phyloP scores from a whole-genome alignment of 768 basidiomycete genomes.

The Podaxis sp. region DNA sequence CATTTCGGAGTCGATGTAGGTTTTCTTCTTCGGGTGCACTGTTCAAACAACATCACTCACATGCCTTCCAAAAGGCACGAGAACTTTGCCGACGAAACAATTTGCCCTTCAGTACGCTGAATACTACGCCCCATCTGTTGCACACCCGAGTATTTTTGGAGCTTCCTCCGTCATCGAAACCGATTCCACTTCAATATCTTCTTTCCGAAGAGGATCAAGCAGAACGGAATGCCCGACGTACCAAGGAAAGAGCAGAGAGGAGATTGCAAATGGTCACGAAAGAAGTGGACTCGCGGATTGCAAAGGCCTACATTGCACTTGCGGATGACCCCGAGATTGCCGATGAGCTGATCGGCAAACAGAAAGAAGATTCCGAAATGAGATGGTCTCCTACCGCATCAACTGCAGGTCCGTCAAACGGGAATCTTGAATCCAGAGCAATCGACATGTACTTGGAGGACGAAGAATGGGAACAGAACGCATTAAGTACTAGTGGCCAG shows the following conservation, averaged over 20 bases:
- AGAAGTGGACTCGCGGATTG: conserved; percentile 63
- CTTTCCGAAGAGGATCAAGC: conserved; percentile 23
- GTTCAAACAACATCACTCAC: conserved; percentile 2
- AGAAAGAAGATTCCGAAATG: conserved; percentile 20
- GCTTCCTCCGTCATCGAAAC: conserved; percentile 43
- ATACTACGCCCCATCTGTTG: conserved; percentile 68
- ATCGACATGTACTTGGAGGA: conserved; percentile 13
- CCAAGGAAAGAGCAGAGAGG: conserved; percentile 53
- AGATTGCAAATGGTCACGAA: conserved; percentile 62
- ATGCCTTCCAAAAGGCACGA: conserved; percentile 36
- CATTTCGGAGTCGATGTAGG: conserved; percentile 55
- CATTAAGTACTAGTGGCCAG: background rate
- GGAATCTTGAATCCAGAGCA: conserved; percentile 2
- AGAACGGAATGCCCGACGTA: conserved; percentile 37
- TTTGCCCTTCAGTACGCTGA: conserved; percentile 59
- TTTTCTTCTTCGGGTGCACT: background rate
- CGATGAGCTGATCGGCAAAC: conserved; percentile 24
- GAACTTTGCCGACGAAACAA: conserved; percentile 63
- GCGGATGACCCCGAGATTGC: conserved; percentile 41
- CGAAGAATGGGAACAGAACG: conserved; percentile 11
- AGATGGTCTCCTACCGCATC: background rate
- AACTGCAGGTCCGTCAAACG: background rate
- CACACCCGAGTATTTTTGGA: conserved; percentile 60
- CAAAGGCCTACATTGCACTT: conserved; percentile 65
- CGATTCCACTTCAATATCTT: conserved; percentile 13